A percentile compares a stretch with the other conserved stretches of the same genome.
These are phyloP conservation scores for Fusarium decemcellulare DNA, from an alignment of 2,329 filamentous ascomycete genomes.

Conservation along the genomic window DNA sequence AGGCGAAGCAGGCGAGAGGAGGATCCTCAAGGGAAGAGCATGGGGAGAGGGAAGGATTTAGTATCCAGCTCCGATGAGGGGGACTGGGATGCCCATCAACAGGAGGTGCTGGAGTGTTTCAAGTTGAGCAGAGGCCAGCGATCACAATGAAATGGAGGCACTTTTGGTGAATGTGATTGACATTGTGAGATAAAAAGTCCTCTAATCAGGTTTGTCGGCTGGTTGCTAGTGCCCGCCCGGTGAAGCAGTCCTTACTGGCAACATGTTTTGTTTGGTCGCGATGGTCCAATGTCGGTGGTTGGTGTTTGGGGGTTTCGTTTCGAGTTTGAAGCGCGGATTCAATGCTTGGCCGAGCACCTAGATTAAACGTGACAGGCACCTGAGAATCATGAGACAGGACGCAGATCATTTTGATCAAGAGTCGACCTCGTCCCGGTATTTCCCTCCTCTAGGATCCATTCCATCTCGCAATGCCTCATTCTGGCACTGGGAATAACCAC, in stretches of 20 bases:
- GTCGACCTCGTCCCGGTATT: neutral
- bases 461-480: neutral
- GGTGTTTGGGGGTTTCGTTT: conserved; percentile 11
- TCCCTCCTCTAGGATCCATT: neutral
- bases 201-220: neutral
- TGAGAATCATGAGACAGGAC: neutral
- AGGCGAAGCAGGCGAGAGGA: neutral
- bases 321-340: neutral
- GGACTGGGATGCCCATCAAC: conserved; percentile 27
- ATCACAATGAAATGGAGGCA: conserved; percentile 4
- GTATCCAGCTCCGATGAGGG: conserved; percentile 1
- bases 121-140: conserved; percentile 36
- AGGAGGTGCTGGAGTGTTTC: conserved; percentile 41
- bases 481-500: neutral
- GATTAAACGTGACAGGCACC: neutral
- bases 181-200: neutral
- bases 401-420: neutral
- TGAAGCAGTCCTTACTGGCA: neutral
- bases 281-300: neutral
- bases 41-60: neutral
- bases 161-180: neutral
- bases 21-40: neutral
- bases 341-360: neutral
- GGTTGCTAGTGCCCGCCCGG: neutral
- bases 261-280: neutral